These are phyloP conservation scores for Phaffomyces thermotolerans DNA, from an alignment of 805 yeast species.

Conservation along the genomic window DNA sequence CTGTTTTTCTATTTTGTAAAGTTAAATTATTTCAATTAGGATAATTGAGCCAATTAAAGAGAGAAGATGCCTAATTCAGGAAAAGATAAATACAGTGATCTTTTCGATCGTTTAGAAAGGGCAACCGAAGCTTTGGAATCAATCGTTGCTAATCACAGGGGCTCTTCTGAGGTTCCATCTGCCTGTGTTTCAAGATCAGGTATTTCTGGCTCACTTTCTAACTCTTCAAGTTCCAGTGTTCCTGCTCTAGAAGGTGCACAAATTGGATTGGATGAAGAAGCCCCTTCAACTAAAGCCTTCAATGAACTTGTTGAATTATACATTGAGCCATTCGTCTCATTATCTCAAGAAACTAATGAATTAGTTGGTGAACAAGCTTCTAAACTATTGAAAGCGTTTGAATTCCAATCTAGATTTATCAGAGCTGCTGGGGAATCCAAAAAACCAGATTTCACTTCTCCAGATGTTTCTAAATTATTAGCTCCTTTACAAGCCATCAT, in stretches of 20 bases:
- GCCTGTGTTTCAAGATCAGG: background rate
- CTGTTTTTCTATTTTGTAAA: background rate
- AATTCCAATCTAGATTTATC: constrained; percentile 51
- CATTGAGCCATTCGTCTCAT: constrained; percentile 53
- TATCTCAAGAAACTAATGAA: constrained; percentile 48
- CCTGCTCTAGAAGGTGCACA: no score
- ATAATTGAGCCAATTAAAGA: background rate
- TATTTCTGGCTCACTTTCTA: no score
- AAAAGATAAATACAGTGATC: constrained; percentile 10
- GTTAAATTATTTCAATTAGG: no score
- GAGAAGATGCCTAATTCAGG: constrained; percentile 2
- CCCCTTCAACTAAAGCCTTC: constrained; percentile 43
- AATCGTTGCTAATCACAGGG: constrained; percentile 18
- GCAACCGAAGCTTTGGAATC: constrained; percentile 23
- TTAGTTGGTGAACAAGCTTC: constrained; percentile 50
- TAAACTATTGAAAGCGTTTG: constrained; percentile 45
- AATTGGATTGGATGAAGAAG: constrained; percentile 5
- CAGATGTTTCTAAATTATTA: constrained; percentile 48
- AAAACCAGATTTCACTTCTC: constrained; percentile 55
- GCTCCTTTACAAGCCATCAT: constrained; percentile 62
- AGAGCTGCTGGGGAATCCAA: constrained; percentile 50
- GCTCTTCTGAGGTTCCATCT: background rate
- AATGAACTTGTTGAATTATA: constrained; percentile 43
- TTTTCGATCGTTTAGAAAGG: constrained; percentile 17
- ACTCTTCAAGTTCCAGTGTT: no score